phyloP scores from a whole-genome alignment of 306 rosid genomes.

The Medicago arabica region DNA sequence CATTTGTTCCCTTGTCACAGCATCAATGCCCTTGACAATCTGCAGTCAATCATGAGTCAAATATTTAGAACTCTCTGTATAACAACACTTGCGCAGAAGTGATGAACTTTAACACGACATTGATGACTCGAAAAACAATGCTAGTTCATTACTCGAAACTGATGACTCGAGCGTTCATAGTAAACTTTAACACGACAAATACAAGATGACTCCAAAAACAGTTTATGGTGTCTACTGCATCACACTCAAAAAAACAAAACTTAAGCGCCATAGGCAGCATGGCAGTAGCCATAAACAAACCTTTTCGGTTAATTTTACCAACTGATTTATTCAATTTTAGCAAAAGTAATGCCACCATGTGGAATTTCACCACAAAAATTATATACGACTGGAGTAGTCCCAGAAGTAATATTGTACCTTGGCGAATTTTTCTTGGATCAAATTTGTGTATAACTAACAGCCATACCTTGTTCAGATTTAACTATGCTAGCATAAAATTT shows the following conservation, averaged over 20 bases:
- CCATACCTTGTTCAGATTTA: not conserved
- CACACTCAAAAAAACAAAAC: not conserved
- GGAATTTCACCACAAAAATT: not conserved
- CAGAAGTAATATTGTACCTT: not conserved
- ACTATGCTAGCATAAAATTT: not conserved
- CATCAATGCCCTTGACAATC: constrained; percentile 98
- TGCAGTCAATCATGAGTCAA: constrained; percentile 50
- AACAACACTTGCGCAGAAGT: constrained; percentile 4
- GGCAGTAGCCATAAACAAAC: not conserved
- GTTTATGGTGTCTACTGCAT: not conserved
- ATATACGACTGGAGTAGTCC: not conserved
- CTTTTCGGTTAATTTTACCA: constrained; percentile 3
- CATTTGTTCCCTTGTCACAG: constrained; percentile 91
- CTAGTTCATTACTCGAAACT: not conserved
- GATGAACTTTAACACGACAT: not conserved
- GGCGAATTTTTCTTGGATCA: no score
- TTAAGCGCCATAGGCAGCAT: not conserved
- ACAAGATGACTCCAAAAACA: not conserved
- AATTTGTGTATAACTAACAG: not conserved
- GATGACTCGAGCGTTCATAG: no score
- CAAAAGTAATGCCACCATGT: constrained; percentile 10
- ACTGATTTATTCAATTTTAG: not conserved
- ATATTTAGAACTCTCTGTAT: constrained; percentile 19
- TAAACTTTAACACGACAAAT: not conserved
- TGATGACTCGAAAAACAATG: not conserved